Evolutionary conservation across 2,329 filamentous ascomycete species (phyloP), one percentile per base, ranked within the genome.

Genomic region (Fusarium pininemorale): DNA sequence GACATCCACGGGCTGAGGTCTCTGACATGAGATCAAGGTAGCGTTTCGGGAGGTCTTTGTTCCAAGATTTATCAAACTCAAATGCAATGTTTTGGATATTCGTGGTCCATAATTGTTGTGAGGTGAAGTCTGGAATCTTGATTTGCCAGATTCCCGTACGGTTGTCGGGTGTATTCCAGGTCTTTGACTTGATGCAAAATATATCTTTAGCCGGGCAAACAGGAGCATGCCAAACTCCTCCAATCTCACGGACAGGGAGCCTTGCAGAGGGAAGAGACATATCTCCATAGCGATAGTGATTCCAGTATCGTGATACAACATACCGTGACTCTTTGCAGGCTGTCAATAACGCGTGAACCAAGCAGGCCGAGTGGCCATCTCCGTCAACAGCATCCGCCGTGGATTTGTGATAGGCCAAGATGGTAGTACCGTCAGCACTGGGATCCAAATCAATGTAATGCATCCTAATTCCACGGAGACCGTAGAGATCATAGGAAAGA

Each of bases 381-480:
- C 45, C 45, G 15, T 6, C 26, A 4, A 5, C 4, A 28, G 15
- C 6, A 22, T 28, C 26, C 4, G 2, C 20, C 18, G 6, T 15
- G 5, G 26, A 7, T 14, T 26, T 4, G 9, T 47, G 45, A 7
- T 7, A 22, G 3, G 45, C 26, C 6, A 15, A 7, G 26, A 47
- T 6, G 9, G 26, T 22, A 47, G 11, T 28, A 20, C 13, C 5
- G 13, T 15, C 45, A 22, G 45, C 13, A 15, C 26, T 22, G 10
- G 18, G 18, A 4, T 47, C 13, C 6, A 47, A 4, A 6, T 47
- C 6, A 7, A 47, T 7, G 13, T 22, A 47, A 14, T 28, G 45
- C 13, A 47, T 47, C 6, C 9, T 1, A 15, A 3, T 0, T 15
- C 4, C 3, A 4, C 9, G 18, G 10, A 0, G 26, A 22, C 15